phyloP scores from a whole-genome alignment of 2,329 filamentous ascomycete genomes.

The Pseudovirgaria hyperparasitica region DNA sequence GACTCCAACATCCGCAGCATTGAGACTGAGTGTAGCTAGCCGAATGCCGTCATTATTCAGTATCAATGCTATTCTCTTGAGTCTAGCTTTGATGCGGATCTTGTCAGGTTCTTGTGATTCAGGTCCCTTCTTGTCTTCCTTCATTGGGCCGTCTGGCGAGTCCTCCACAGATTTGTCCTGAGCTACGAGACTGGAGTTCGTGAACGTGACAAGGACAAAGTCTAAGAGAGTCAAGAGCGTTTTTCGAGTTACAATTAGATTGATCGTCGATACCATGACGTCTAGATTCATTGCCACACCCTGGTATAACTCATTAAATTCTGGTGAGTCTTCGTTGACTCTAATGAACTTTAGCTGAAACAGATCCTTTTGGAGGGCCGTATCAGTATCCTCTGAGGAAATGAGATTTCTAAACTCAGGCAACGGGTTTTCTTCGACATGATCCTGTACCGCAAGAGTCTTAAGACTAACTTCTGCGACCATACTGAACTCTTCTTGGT shows the following conservation, averaged over 20 bases:
- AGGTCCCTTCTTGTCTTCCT: slow-evolving; percentile 9
- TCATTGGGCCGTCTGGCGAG: slow-evolving; percentile 5
- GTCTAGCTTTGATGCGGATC: slow-evolving; percentile 82
- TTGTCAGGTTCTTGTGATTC: slow-evolving; percentile 47
- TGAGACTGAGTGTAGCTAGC: slow-evolving; percentile 82
- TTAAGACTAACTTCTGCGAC: slow-evolving; percentile 80
- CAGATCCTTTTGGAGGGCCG: slow-evolving; percentile 64
- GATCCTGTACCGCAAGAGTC: slow-evolving; percentile 81
- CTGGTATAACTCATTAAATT: slow-evolving; percentile 85
- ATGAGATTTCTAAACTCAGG: slow-evolving; percentile 95
- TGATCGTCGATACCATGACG: slow-evolving; percentile 86
- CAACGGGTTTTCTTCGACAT: slow-evolving; percentile 73
- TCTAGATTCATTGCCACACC: slow-evolving; percentile 90
- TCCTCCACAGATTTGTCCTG: too few species aligned
- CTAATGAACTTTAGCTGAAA: slow-evolving; percentile 82
- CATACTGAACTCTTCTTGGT: slow-evolving; percentile 83
- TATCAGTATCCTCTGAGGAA: slow-evolving; percentile 66
- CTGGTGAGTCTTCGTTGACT: slow-evolving; percentile 81
- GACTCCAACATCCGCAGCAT: slow-evolving; percentile 81
- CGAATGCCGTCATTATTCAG: slow-evolving; percentile 96
- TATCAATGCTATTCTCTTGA: slow-evolving; percentile 88
- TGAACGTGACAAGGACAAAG: slow-evolving; percentile 88
- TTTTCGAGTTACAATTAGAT: slow-evolving; percentile 83
- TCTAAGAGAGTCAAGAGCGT: slow-evolving; percentile 87
- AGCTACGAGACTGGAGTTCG: slow-evolving; percentile 39